phyloP scores from a whole-genome alignment of 441 rosid genomes.

The Populus trichocarpa region DNA sequence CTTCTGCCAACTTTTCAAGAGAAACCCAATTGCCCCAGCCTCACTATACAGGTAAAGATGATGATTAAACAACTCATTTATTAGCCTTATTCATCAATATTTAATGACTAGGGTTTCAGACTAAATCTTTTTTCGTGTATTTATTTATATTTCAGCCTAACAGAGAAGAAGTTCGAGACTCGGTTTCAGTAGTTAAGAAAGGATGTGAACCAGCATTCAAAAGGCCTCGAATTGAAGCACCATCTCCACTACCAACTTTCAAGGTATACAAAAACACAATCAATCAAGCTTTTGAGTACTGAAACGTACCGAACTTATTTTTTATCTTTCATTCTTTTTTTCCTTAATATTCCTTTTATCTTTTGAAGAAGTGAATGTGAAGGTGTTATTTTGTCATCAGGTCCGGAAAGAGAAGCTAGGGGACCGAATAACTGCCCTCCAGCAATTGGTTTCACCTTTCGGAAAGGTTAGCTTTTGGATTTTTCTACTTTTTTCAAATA shows the following conservation, averaged over 20 bases:
- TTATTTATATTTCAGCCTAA: conserved; percentile 27
- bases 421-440: conserved; percentile 99
- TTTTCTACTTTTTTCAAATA: conserved; percentile 15
- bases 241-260: conserved; percentile 88
- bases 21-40: conserved; percentile 28
- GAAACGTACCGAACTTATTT: conserved; percentile 1
- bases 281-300: conserved; percentile 1
- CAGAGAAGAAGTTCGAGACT: conserved; percentile 38
- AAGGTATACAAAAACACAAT: conserved; percentile 42
- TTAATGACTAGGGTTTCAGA: conserved; percentile 7
- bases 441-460: conserved; percentile 99
- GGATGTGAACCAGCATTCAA: conserved; percentile 56
- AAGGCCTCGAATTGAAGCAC: conserved; percentile 68
- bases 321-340: background rate
- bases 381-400: conserved; percentile 35
- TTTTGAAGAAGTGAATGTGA: conserved; percentile 15
- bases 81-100: background rate
- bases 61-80: background rate
- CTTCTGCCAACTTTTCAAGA: conserved; percentile 26
- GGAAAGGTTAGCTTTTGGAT: conserved; percentile 70
- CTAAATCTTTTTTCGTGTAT: background rate
- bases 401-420: conserved; percentile 99
- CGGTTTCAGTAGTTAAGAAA: conserved; percentile 38
- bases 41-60: conserved; percentile 33
- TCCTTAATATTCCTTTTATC: background rate